Evolutionary conservation across 768 basidiomycete genomes (phyloP), one percentile per base, ranked within the genome.

Genomic region (Mycena floridula): DNA sequence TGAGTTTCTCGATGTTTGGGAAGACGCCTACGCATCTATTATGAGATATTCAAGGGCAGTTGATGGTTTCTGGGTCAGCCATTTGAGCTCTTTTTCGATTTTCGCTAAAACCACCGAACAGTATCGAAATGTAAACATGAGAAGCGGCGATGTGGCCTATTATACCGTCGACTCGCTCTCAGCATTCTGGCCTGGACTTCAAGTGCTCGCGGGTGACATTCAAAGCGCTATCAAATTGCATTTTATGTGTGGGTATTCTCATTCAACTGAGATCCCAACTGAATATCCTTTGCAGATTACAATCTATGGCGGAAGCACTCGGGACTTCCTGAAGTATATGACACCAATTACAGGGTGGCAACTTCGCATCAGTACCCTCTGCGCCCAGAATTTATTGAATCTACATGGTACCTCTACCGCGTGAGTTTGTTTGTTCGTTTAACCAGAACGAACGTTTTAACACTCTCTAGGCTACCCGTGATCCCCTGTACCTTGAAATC

Each of bases 171-270:
- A 99, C 60, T 96, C 92, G 2, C 67, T 99, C 13, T 90, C 92
- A 2, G 93, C 96, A 1, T 99, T 98, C 61, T 92, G 94, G 82
- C 91, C 95, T n/a, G 96, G 94, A 18, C 69, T 97, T 13, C 95
- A 96, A 64, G 87, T 93, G 8, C 65, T 91, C 11, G 81, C 82
- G 3, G 89, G 88, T 16, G 89, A 96, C 66, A 59, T 96, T 26
- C 82, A 89, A 59, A 91, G 78, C 59, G 95, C 94, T 15, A 89
- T 96, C 54, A 89, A 89, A 55, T 74, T 87, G n/a, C 95, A 98
- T 64, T 63, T 95, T 55, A 76, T 83, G 39, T 96, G 90, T 90
- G 51, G 55, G 82, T 54, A 2, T n/a, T 27, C 32, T 12, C 5
- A 16, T 25, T 5, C 37, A 56, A 32, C 40, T 25, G 32, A 42